Evolutionary conservation across 176 grass and related monocot genomes (phyloP), one percentile per base, ranked within the genome.

Genomic region (Raddia distichophylla): DNA sequence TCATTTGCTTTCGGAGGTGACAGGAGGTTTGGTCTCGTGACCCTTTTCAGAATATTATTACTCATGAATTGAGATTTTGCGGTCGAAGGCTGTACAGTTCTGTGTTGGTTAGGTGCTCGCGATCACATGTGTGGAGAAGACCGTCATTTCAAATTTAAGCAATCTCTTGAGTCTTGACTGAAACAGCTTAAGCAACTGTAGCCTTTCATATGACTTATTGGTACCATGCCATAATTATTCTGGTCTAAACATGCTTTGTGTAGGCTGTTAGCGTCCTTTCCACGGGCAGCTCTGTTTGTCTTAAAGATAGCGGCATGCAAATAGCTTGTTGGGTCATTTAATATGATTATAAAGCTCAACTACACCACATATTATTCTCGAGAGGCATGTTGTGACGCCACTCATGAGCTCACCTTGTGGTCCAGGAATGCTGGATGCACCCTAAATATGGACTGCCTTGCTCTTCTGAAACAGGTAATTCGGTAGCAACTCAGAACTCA

Each of bases 341-440:
- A 84, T 83, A 61, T 79, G 75, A 88, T 84, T 88, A 71, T 73
- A 79, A 74, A 73, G 60, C 74, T 12, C 86, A 73, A 71, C 86
- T 33, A 35, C 59, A 73, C 73, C 48, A 12, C 16, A 20, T 62
- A 54, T 82, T 63, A n/a, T 75, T 71, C 35, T 14, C 27, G 33
- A 64, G 15, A 33, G 72, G 17, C 20, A 1, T 48, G 64, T 81
- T 56, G 53, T 58, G 19, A 47, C 55, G 18, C 27, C 37, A 34
- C 64, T 69, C 42, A 10, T 65, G 64, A 68, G 69, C n/a, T 69
- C 27, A 14, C 42, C 42, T 61, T 32, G 33, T 60, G 56, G 47
- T 64, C 12, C 22, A 12, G 47, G 61, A 64, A 67, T 11, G 33
- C 60, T 56, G 52, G 67, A 75, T 54, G 27, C 15, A 60, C 45